Base-by-base conservation (phyloP, 1,284 basidiomycete genomes). In the Ganoderma resinaceum region DNA sequence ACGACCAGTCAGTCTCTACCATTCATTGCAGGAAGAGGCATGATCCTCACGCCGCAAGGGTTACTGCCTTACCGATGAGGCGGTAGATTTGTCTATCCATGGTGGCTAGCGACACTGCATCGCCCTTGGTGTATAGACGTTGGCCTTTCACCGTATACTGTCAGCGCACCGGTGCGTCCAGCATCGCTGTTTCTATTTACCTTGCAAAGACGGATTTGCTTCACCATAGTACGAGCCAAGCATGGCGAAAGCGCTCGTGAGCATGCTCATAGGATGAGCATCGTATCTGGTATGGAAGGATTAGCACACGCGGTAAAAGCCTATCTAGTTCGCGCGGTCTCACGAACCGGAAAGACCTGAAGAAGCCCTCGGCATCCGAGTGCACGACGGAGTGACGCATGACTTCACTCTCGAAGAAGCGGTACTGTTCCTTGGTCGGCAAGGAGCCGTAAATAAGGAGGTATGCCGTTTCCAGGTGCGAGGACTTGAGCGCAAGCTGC, bases 71-170 rank as follows among this genome's bases (percentile, higher is more conserved):
- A 23, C 95, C 95, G 66, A 96, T 91, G 3, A 96, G 80, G 67
- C 95, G 84, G 80, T 91, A 95, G 63, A 96, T 96, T 77, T 96
- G 95, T 82, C 94, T 94, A 80, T 96, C 95, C 91, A 96, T 93
- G 57, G 88, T 84, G 37, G 85, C 89, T 4, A 96, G 84, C 2
- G 92, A 91, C 0, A 76, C 84, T 8, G 83, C 82, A 75, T 92
- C 87, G 18, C 89, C 88, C 68, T 86, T 88, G 3, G 93, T 95
- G 80, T 86, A 96, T 52, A 96, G 82, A 20, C 80, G 90, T 78
- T 96, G 95, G 7, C 95, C 95, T 90, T 71, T 55, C 35, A 58
- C 4, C 38, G 23, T 23, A 29, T 37, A 2, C 12, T 18, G 23
- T 60, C n/a, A 60, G 37, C 35, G 14, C 58, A 35, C 14, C 31